Evolutionary conservation across 116 monocot species (phyloP), one percentile per base, ranked within the genome.

Genomic region (Trichopus zeylanicus): DNA sequence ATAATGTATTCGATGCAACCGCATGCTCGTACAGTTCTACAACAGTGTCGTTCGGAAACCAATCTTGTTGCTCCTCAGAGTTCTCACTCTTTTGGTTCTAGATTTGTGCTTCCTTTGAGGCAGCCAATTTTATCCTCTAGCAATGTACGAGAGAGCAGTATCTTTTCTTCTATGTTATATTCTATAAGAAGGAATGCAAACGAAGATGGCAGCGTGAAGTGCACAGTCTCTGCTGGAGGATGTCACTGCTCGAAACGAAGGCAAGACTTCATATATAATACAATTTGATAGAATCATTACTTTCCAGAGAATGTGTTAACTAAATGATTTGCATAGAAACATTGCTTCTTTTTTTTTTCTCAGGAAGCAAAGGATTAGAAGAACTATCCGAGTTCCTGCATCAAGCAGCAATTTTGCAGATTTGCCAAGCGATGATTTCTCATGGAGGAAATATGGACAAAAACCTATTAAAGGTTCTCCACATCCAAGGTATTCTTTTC

Each of bases 391-490:
- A 12, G 54, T 54, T 29, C 28, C 54, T 54, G 54, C 54, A 26
- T 12, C 31, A 16, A 9, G 56, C 19, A 19, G 31, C 31, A 56
- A 56, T 19, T 56, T 56, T 29, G 56, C 56, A 31, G 56, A 56
- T 1, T 29, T 32, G 31, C 56, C 54, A 4, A 26, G 18, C 1
- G 56, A 56, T 31, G 56, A 56, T 32, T 56, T 31, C 56, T 31
- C 70, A 5, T 70, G 70, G 70, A 52, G 70, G 27, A 70, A 62
- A 15, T 70, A 60, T 27, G 52, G 60, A 60, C n/a, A n/a, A n/a
- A n/a, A n/a, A n/a, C n/a, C n/a, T n/a, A n/a, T n/a, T n/a, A n/a
- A n/a, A n/a, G n/a, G 69, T 9, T 69, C 69, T 7, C 69, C 54
- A 15, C 20, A 54, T 29, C 56, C 56, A 30, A 56, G 56, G 56